These are phyloP conservation scores for Mucor piriformis DNA, from an alignment of 371 early-diverging fungal species.

Conservation along the genomic window DNA sequence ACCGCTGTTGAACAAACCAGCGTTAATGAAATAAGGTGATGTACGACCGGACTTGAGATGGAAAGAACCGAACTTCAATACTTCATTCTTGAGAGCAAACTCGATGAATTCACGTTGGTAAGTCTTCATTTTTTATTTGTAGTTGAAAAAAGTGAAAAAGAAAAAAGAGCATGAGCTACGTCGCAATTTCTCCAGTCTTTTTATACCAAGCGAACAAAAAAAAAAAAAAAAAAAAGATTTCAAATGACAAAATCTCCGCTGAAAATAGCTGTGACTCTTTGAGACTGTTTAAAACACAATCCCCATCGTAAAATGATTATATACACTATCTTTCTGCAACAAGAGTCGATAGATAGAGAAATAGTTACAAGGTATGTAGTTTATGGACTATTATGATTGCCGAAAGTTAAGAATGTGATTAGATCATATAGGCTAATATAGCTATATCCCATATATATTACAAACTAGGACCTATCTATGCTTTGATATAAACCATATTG, in stretches of 20 bases:
- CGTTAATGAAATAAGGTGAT: slow-evolving; percentile 97
- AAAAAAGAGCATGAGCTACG: slow-evolving; percentile 13
- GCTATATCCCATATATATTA: too few species aligned
- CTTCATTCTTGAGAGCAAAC: slow-evolving; percentile 82
- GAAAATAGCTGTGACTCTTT: background rate
- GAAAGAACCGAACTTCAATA: slow-evolving; percentile 91
- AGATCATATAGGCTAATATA: too few species aligned
- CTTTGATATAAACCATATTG: too few species aligned
- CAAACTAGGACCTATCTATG: too few species aligned
- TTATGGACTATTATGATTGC: too few species aligned
- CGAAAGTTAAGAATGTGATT: too few species aligned
- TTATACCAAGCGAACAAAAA: background rate
- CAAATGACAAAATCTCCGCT: slow-evolving; percentile 9
- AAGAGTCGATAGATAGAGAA: too few species aligned
- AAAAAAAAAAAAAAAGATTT: slow-evolving; percentile 9
- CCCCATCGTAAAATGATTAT: too few species aligned
- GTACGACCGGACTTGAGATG: slow-evolving; percentile 91
- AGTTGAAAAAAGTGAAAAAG: slow-evolving; percentile 1
- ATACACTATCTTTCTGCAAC: too few species aligned
- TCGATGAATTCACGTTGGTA: slow-evolving; percentile 95
- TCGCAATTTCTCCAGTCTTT: background rate
- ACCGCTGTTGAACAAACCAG: slow-evolving; percentile 94
- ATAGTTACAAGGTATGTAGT: too few species aligned
- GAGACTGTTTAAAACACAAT: slow-evolving; percentile 5
- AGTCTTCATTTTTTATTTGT: slow-evolving; percentile 62